Percentiles rank a stretch among this genome's conserved stretches.
Conservation (phyloP, 1,139 yeast genomes). For the Saccharomyces hybrid region DNA sequence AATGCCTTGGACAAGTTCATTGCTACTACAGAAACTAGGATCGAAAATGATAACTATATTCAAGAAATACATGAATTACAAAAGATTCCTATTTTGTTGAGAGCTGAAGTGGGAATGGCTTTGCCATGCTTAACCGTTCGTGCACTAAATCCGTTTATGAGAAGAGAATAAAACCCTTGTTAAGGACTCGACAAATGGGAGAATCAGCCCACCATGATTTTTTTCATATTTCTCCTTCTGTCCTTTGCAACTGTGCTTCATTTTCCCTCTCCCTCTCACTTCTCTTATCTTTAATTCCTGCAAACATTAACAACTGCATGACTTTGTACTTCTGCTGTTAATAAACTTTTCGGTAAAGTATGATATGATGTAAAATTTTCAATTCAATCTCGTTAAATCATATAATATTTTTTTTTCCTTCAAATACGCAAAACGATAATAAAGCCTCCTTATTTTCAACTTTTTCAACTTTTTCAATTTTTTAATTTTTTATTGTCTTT, state of each 20-base stretch:
- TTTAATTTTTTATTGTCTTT: background rate
- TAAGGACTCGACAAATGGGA: no score
- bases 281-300: background rate
- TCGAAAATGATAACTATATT: conserved; percentile 53
- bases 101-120: conserved; percentile 94
- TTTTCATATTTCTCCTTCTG: background rate
- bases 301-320: background rate
- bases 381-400: background rate
- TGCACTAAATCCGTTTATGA: conserved; percentile 76
- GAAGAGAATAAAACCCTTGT: conserved; percentile 7
- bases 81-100: conserved; percentile 73
- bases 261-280: no score
- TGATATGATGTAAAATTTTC: background rate
- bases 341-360: background rate
- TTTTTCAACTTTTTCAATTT: background rate
- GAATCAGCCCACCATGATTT: no score
- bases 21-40: conserved; percentile 46
- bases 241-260: background rate
- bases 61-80: conserved; percentile 77
- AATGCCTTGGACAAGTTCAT: conserved; percentile 52
- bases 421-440: background rate
- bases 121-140: conserved; percentile 91
- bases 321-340: background rate
- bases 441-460: background rate
- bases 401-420: background rate